Evolutionary conservation across 2,329 filamentous ascomycete genomes (phyloP).

Genomic region (Ophiocordyceps camponoti-leonardi): DNA sequence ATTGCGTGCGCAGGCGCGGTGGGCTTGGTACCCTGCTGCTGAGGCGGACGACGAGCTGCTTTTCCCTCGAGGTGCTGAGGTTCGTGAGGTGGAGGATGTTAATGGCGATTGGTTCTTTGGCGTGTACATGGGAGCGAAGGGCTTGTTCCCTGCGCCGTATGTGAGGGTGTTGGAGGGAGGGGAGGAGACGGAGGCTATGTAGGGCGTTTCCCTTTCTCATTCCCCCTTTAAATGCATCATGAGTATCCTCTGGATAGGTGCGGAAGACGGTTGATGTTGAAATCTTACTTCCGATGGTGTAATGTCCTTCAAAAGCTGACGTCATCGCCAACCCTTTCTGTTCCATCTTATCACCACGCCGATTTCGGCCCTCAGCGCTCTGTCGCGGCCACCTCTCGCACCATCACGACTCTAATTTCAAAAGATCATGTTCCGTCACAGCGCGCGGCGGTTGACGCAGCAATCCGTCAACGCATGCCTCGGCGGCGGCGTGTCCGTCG

Average conservation of each 20-base stretch:
- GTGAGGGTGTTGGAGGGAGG: slow-evolving; percentile 29
- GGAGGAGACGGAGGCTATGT: background rate
- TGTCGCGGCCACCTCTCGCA: background rate
- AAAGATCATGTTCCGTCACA: background rate
- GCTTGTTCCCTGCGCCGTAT: slow-evolving; percentile 68
- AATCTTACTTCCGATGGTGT: no score
- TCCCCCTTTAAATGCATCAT: background rate
- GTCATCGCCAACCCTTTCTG: no score
- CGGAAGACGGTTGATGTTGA: no score
- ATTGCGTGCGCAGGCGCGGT: slow-evolving; percentile 44
- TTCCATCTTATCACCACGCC: background rate
- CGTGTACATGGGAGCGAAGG: slow-evolving; percentile 63
- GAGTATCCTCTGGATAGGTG: no score
- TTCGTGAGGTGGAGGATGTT: slow-evolving; percentile 69
- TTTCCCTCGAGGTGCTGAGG: slow-evolving; percentile 70
- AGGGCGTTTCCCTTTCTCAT: background rate
- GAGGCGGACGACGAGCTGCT: slow-evolving; percentile 56
- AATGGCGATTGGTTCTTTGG: slow-evolving; percentile 88
- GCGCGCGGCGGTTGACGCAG: background rate
- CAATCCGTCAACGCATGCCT: background rate
- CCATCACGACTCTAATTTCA: background rate
- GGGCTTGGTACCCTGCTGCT: slow-evolving; percentile 60
- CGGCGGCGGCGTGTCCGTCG: background rate
- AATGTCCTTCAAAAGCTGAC: no score
- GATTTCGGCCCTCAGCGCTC: background rate